Evolutionary conservation across 495 filamentous ascomycete species (phyloP).

Genomic region (Aspergillus leporis): DNA sequence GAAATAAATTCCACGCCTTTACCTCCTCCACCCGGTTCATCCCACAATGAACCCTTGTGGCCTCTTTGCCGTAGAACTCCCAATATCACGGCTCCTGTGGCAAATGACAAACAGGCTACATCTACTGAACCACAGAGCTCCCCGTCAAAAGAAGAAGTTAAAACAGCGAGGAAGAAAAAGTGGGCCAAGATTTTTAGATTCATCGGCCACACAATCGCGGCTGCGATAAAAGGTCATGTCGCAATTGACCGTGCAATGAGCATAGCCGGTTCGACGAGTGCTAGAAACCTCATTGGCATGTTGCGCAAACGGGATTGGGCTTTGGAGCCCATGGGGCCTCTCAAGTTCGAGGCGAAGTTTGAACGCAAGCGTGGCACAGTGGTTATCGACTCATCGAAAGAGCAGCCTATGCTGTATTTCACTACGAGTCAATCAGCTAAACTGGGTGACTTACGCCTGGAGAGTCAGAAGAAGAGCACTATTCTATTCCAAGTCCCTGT

Average conservation of each 20-base stretch:
- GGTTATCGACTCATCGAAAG: constrained; percentile 62
- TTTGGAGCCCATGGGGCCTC: constrained; percentile 55
- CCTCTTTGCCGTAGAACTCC: constrained; percentile 40
- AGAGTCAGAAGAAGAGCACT: constrained; percentile 43
- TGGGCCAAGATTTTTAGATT: constrained; percentile 55
- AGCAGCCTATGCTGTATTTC: constrained; percentile 37
- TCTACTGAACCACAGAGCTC: not conserved
- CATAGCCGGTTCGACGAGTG: constrained; percentile 58
- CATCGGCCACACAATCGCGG: constrained; percentile 68
- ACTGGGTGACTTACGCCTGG: constrained; percentile 41
- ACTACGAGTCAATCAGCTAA: constrained; percentile 45
- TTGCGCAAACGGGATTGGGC: constrained; percentile 49
- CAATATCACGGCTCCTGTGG: constrained; percentile 13
- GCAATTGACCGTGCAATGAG: constrained; percentile 69
- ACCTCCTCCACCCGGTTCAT: constrained; percentile 69
- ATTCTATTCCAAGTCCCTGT: constrained; percentile 52
- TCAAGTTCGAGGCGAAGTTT: constrained; percentile 72
- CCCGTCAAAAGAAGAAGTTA: constrained; percentile 3
- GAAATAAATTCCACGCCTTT: constrained; percentile 79
- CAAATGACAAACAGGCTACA: constrained; percentile 3
- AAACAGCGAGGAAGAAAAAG: constrained; percentile 5
- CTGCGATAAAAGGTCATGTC: constrained; percentile 65
- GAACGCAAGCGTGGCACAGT: constrained; percentile 71
- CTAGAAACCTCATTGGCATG: constrained; percentile 69
- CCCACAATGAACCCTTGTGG: constrained; percentile 49